Evolutionary conservation across 371 early-diverging fungal species (phyloP), one percentile per base, ranked within the genome.

Genomic region (Zopfochytrium polystomum): DNA sequence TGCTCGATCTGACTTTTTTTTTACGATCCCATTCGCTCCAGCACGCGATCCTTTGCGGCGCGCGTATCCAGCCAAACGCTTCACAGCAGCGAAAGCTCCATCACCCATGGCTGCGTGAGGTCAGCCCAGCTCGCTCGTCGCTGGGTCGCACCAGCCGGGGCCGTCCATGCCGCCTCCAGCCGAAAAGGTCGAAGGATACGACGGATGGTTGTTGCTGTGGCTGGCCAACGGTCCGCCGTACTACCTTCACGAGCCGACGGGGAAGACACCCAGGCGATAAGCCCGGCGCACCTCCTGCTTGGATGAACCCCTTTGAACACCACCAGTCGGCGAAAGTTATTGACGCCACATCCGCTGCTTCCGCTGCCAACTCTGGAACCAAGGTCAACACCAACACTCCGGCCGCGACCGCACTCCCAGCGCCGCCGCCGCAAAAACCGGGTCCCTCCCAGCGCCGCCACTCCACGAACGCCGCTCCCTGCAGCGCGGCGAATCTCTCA

Each of bases 241-340:
- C 51, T 65, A 54, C 33, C 60, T 55, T 31, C 53, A 65, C 55
- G 51, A 65, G 32, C 49, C 44, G 2, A 42, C 66, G 2, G 34
- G 56, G 11, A n/a, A 22, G 2, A 65, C 66, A 65, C 52, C 66
- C 66, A 4, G 52, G 33, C 11, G 52, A 15, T 7, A 51, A 60
- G 27, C 49, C 58, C 22, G n/a, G 47, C n/a, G 49, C 58, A 13
- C 22, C 6, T 29, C n/a, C n/a, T n/a, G n/a, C n/a, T n/a, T n/a
- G n/a, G n/a, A n/a, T n/a, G n/a, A n/a, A n/a, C n/a, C n/a, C n/a
- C n/a, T n/a, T n/a, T n/a, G n/a, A n/a, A n/a, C n/a, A n/a, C n/a
- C n/a, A n/a, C n/a, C n/a, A n/a, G n/a, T n/a, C n/a, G n/a, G n/a
- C n/a, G n/a, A n/a, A n/a, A n/a, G n/a, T n/a, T n/a, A n/a, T n/a